A percentile compares a stretch with the other conserved stretches of the same genome.
These are phyloP conservation scores for Leccinum boreale DNA, from an alignment of 768 basidiomycete species.

Conservation along the genomic window DNA sequence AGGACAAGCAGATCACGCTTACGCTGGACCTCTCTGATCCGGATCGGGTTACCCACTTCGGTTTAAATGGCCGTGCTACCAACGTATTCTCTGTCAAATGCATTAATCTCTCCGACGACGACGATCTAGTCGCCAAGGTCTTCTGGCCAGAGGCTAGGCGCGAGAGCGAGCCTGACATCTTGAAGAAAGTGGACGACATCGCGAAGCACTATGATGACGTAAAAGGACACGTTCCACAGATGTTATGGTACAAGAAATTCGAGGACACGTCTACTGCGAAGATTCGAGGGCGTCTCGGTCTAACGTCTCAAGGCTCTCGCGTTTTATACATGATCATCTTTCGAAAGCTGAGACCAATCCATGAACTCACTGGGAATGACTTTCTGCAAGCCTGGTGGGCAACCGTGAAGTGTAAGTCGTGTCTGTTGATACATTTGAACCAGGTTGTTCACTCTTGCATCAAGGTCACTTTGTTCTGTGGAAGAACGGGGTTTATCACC, in stretches of 20 bases:
- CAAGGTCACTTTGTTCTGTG: not conserved
- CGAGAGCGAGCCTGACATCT: not conserved
- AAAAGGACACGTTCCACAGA: not conserved
- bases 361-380: not conserved
- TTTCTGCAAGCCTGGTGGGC: not conserved
- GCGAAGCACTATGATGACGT: too few species aligned
- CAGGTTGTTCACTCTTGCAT: not conserved
- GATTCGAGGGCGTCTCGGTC: too few species aligned
- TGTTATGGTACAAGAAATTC: not conserved
- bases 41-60: too few species aligned
- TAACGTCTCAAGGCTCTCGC: not conserved
- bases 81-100: too few species aligned
- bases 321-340: not conserved
- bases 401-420: not conserved
- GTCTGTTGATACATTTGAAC: too few species aligned
- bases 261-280: not conserved
- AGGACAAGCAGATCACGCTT: too few species aligned
- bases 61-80: too few species aligned
- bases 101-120: not conserved
- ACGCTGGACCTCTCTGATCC: too few species aligned
- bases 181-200: not conserved
- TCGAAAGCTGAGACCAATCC: not conserved
- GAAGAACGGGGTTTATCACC: not conserved
- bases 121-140: not conserved
- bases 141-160: not conserved